A percentile compares a stretch with the other conserved stretches of the same genome.
phyloP scores from a whole-genome alignment of 1,284 basidiomycete genomes.

The Fomes fomentarius region DNA sequence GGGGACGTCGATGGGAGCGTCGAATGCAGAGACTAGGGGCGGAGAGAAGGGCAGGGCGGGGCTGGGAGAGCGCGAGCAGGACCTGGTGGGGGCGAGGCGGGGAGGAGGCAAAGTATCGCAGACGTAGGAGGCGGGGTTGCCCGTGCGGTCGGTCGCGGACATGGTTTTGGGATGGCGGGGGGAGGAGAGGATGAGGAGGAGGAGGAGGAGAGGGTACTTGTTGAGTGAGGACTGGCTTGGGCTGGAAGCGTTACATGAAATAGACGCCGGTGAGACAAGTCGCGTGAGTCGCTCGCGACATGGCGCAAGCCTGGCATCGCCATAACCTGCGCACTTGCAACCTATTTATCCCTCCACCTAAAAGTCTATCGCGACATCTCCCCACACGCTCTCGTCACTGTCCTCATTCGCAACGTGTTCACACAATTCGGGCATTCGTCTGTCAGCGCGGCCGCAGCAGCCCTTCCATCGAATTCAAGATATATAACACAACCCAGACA shows the following conservation, averaged over 20 bases:
- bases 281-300: slow-evolving; percentile 32
- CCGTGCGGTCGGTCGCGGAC: slow-evolving; percentile 23
- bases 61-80: slow-evolving; percentile 33
- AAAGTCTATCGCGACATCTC: slow-evolving; percentile 12
- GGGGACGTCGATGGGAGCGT: slow-evolving; percentile 32
- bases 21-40: slow-evolving; percentile 35
- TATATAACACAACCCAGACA: slow-evolving; percentile 25
- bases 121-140: slow-evolving; percentile 42
- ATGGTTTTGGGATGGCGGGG: slow-evolving; percentile 17
- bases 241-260: neutral
- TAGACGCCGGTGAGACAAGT: slow-evolving; percentile 21
- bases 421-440: neutral
- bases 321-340: too few species aligned
- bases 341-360: too few species aligned
- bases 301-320: slow-evolving; percentile 21
- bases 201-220: slow-evolving; percentile 8
- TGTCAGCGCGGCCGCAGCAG: slow-evolving; percentile 7
- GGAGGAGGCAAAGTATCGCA: slow-evolving; percentile 78
- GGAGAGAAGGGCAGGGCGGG: slow-evolving; percentile 20
- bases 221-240: neutral
- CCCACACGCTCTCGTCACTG: neutral
- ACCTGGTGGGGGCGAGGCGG: slow-evolving; percentile 43
- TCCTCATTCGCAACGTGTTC: neutral
- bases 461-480: slow-evolving; percentile 29
- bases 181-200: slow-evolving; percentile 6